Percentiles rank a stretch among this genome's conserved stretches.
These are phyloP conservation scores for Nicotiana attenuata DNA, from an alignment of 257 asterid species.

Conservation along the genomic window DNA sequence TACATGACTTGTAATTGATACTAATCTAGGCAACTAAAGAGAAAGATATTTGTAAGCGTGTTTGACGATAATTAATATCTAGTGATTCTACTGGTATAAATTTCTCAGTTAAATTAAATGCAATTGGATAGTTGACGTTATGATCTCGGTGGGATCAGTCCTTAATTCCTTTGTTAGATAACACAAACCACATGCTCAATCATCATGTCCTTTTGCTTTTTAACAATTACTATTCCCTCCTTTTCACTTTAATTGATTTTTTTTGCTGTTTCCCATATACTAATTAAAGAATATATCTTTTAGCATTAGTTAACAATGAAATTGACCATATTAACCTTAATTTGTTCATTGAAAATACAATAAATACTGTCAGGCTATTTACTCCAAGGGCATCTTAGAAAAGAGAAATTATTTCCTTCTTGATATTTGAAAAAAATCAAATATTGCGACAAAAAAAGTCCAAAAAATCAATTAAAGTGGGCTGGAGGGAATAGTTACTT, in stretches of 20 bases:
- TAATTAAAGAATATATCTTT: too few relatives aligned
- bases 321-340: too few relatives aligned
- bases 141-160: neutral
- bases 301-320: too few relatives aligned
- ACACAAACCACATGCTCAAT: slow-evolving; percentile 15
- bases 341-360: too few relatives aligned
- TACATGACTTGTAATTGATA: neutral
- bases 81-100: neutral
- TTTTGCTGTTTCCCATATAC: rapidly evolving
- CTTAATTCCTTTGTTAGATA: neutral
- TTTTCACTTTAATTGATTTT: too few relatives aligned
- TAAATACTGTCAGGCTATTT: too few relatives aligned
- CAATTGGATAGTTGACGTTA: neutral
- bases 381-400: too few relatives aligned
- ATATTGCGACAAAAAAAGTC: too few relatives aligned
- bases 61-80: neutral
- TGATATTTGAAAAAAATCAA: too few relatives aligned
- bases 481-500: neutral
- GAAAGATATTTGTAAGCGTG: slow-evolving; percentile 6
- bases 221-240: neutral
- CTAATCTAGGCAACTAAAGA: neutral
- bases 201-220: slow-evolving; percentile 6
- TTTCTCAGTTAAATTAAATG: neutral
- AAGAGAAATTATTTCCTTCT: too few relatives aligned
- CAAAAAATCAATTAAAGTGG: too few relatives aligned